phyloP scores from a whole-genome alignment of 2,329 filamentous ascomycete species.

The Monilinia laxa region DNA sequence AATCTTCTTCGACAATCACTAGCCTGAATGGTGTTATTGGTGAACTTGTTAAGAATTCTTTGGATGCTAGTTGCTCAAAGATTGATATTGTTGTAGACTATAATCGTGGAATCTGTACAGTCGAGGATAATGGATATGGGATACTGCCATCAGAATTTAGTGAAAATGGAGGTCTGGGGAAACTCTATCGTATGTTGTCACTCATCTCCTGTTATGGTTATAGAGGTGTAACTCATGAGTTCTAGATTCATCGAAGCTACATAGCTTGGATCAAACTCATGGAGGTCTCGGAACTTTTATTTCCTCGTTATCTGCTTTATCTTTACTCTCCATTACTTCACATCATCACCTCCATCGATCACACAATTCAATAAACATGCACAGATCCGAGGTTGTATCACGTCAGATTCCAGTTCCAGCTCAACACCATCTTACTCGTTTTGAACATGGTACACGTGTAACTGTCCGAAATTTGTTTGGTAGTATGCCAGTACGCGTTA shows the following conservation, averaged over 20 bases:
- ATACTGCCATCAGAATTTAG: conserved; percentile 72
- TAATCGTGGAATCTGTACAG: conserved; percentile 67
- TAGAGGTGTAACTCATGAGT: conserved; percentile 27
- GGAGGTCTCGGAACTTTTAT: conserved; percentile 75
- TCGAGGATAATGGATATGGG: conserved; percentile 83
- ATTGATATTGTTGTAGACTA: conserved; percentile 74
- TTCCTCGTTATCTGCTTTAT: conserved; percentile 71
- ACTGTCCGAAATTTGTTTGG: conserved; percentile 81
- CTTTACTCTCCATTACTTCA: conserved; percentile 75
- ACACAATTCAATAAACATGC: conserved; percentile 65
- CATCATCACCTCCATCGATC: conserved; percentile 60
- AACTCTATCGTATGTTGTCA: conserved; percentile 63
- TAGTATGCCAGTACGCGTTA: conserved; percentile 85
- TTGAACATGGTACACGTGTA: conserved; percentile 71
- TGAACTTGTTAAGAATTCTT: conserved; percentile 76
- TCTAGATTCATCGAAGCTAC: conserved; percentile 76
- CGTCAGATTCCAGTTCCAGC: conserved; percentile 61
- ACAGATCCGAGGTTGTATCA: conserved; percentile 65
- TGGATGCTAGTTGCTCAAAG: conserved; percentile 73
- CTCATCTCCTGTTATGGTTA: conserved; percentile 5
- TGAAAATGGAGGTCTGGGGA: conserved; percentile 68
- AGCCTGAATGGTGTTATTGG: conserved; percentile 69
- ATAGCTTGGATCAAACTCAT: conserved; percentile 50
- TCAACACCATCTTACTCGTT: conserved; percentile 55
- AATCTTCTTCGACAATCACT: conserved; percentile 78